Evolutionary conservation across 2,329 filamentous ascomycete species (phyloP).

Genomic region (Fusarium decemcellulare): DNA sequence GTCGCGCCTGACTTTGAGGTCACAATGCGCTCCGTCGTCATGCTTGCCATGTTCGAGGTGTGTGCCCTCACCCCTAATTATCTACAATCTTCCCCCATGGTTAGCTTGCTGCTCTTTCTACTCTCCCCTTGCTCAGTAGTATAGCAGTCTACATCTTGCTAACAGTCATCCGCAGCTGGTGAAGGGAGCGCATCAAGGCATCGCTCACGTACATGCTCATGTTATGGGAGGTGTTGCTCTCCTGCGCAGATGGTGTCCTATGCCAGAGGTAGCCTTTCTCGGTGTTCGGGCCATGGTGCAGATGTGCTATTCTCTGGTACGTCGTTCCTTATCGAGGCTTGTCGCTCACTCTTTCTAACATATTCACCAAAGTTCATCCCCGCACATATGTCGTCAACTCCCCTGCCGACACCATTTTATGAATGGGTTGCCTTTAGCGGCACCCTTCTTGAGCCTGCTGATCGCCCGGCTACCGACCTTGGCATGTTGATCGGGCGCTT

Average conservation of each 20-base stretch:
- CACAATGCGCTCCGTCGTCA: constrained; percentile 66
- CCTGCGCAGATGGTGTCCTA: constrained; percentile 62
- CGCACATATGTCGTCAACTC: constrained; percentile 55
- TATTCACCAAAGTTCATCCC: constrained; percentile 58
- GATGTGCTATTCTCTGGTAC: constrained; percentile 69
- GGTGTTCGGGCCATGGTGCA: constrained; percentile 68
- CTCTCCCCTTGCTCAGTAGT: constrained; percentile 1
- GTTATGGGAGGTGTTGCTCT: constrained; percentile 72
- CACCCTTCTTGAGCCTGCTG: constrained; percentile 51
- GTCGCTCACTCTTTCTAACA: constrained; percentile 21
- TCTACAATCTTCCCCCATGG: constrained; percentile 13
- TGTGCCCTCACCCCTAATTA: constrained; percentile 35
- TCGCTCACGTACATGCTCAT: constrained; percentile 69
- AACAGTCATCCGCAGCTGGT: constrained; percentile 53
- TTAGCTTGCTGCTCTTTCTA: constrained; percentile 24
- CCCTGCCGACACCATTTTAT: constrained; percentile 58
- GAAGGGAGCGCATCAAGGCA: constrained; percentile 61
- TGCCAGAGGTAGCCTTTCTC: constrained; percentile 54
- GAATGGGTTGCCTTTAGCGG: constrained; percentile 59
- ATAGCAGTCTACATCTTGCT: constrained; percentile 24
- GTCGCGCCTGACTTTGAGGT: constrained; percentile 56
- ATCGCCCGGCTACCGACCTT: constrained; percentile 58
- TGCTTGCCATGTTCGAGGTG: constrained; percentile 75
- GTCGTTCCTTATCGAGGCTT: constrained; percentile 17
- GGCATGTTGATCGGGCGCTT: constrained; percentile 58